A percentile compares a stretch with the other conserved stretches of the same genome.
Evolutionary conservation across 2,329 filamentous ascomycete genomes (phyloP).

Genomic region (Alternaria angustiovoidea): DNA sequence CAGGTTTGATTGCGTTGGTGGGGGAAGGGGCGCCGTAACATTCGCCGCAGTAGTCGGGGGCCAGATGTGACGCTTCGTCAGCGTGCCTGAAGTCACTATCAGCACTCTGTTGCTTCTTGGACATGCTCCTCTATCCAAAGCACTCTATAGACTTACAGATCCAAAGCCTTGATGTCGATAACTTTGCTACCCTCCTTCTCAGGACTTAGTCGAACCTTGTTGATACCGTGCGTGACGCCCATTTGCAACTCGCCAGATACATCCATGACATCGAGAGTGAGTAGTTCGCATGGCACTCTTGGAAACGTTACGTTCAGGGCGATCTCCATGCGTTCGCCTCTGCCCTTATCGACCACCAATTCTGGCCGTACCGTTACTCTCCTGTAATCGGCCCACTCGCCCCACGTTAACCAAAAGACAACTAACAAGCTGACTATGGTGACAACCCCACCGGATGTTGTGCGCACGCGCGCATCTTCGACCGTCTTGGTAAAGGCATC

Average conservation of each 20-base stretch:
- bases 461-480: conserved; percentile 95
- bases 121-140: background rate
- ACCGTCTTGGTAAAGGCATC: conserved; percentile 99
- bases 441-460: conserved; percentile 92
- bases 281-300: conserved; percentile 88
- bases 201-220: conserved; percentile 83
- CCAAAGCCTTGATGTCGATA: conserved; percentile 49
- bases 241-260: conserved; percentile 97
- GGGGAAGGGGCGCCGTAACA: conserved; percentile 89
- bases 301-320: conserved; percentile 98
- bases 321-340: conserved; percentile 99
- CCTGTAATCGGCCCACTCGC: conserved; percentile 95
- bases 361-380: conserved; percentile 87
- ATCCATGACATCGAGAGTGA: conserved; percentile 99
- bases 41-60: conserved; percentile 88
- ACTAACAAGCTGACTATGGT: conserved; percentile 90
- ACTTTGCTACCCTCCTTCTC: conserved; percentile 73
- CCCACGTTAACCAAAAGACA: conserved; percentile 87
- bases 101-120: conserved; percentile 8
- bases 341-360: conserved; percentile 92
- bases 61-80: conserved; percentile 77
- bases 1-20: conserved; percentile 73
- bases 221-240: conserved; percentile 89
- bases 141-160: conserved; percentile 42
- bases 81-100: conserved; percentile 62